A percentile compares a stretch with the other conserved stretches of the same genome.
Evolutionary conservation across 148 eudicot species (phyloP).

Genomic region (Arctostaphylos glauca): DNA sequence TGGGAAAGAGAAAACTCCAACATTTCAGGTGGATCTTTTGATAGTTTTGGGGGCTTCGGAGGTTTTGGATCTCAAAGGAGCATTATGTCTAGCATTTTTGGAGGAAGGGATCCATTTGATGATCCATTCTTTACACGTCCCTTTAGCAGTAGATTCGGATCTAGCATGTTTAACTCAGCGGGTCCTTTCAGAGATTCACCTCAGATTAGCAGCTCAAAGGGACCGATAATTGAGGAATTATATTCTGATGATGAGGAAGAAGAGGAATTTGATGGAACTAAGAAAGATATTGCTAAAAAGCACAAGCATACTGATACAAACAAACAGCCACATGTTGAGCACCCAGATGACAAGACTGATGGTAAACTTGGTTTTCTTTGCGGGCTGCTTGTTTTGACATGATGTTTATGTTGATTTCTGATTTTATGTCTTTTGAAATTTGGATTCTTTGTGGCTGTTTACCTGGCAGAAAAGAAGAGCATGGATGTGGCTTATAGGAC

Average conservation of each 20-base stretch:
- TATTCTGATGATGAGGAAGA: conserved; percentile 43
- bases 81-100: conserved; percentile 33
- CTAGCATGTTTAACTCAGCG: conserved; percentile 30
- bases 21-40: conserved; percentile 28
- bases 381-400: not conserved
- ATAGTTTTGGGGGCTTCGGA: conserved; percentile 38
- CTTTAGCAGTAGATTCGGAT: conserved; percentile 33
- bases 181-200: conserved; percentile 20
- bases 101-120: conserved; percentile 61
- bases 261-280: conserved; percentile 20
- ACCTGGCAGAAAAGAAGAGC: conserved; percentile 32
- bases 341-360: conserved; percentile 67
- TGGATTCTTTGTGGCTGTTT: conserved; percentile 3
- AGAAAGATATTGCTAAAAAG: conserved; percentile 10
- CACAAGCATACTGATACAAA: conserved; percentile 6
- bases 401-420: not conserved
- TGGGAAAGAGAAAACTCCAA: conserved; percentile 40
- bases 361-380: conserved; percentile 30
- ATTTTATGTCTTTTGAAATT: not conserved
- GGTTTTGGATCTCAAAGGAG: conserved; percentile 38
- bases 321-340: conserved; percentile 63
- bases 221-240: conserved; percentile 65
- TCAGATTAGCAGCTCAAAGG: conserved; percentile 29
- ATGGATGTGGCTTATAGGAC: conserved; percentile 19
- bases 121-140: conserved; percentile 79